phyloP scores from a whole-genome alignment of 2,329 filamentous ascomycete species.

The Claviceps sp. region DNA sequence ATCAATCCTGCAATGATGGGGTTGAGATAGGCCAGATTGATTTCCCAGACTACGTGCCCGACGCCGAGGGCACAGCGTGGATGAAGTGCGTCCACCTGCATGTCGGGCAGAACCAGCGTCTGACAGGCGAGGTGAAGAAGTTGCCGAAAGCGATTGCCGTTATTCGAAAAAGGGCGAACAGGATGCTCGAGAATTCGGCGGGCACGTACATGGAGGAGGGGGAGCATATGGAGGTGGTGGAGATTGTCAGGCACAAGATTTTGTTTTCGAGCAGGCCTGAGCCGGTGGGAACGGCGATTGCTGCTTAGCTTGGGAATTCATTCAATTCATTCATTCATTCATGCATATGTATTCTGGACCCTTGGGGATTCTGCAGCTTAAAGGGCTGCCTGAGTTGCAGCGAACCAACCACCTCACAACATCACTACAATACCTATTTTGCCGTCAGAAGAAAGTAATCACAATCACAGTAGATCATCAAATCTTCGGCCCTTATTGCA shows the following conservation, averaged over 20 bases:
- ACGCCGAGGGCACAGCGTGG: slow-evolving; percentile 48
- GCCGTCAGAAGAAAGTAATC: neutral
- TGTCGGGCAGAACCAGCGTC: slow-evolving; percentile 74
- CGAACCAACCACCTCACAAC: neutral
- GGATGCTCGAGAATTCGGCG: slow-evolving; percentile 30
- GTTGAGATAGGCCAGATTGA: slow-evolving; percentile 53
- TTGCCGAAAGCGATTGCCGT: slow-evolving; percentile 66
- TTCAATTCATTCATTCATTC: no score
- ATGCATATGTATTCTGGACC: neutral
- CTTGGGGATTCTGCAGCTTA: neutral
- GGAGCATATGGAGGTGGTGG: slow-evolving; percentile 64
- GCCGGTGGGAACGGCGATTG: slow-evolving; percentile 48
- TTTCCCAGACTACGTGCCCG: slow-evolving; percentile 58
- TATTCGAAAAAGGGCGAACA: slow-evolving; percentile 44
- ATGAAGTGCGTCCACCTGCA: slow-evolving; percentile 86
- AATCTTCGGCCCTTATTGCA: neutral
- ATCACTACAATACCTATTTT: neutral
- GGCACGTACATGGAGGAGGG: slow-evolving; percentile 20
- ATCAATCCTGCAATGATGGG: slow-evolving; percentile 16
- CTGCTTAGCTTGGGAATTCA: slow-evolving; percentile 1
- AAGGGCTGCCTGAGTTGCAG: neutral
- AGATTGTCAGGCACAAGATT: slow-evolving; percentile 78
- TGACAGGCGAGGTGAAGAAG: slow-evolving; percentile 85
- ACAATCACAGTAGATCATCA: neutral
- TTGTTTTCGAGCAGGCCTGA: slow-evolving; percentile 76